Evolutionary conservation across 805 yeast species (phyloP).

Genomic region (Wickerhamomyces sydowiorum): DNA sequence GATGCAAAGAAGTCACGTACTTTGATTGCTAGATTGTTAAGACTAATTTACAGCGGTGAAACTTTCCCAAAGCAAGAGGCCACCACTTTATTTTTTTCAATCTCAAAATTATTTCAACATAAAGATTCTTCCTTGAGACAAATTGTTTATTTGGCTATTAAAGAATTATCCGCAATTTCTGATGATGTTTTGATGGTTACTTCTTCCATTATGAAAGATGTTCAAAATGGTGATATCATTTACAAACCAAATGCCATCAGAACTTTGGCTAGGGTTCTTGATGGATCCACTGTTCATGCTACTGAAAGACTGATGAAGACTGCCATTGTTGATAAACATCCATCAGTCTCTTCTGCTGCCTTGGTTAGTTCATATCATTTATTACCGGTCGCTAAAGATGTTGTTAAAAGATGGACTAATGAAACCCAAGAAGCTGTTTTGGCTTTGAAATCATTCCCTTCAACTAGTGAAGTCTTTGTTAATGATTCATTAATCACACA

Average conservation of each 20-base stretch:
- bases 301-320: constrained; percentile 90
- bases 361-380: constrained; percentile 86
- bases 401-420: constrained; percentile 88
- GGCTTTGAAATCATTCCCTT: constrained; percentile 39
- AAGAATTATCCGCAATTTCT: constrained; percentile 79
- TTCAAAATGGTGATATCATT: constrained; percentile 79
- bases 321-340: constrained; percentile 87
- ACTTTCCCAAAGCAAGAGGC: constrained; percentile 84
- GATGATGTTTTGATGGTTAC: constrained; percentile 97
- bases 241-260: constrained; percentile 95
- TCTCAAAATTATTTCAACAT: constrained; percentile 92
- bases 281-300: constrained; percentile 84
- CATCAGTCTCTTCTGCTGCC: constrained; percentile 89
- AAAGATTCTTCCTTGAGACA: constrained; percentile 85
- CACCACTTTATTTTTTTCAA: constrained; percentile 86
- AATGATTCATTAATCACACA: constrained; percentile 79
- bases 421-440: constrained; percentile 90
- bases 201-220: constrained; percentile 96
- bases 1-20: constrained; percentile 82
- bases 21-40: constrained; percentile 74
- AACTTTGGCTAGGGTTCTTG: constrained; percentile 84
- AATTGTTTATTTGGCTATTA: constrained; percentile 88
- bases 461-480: constrained; percentile 42
- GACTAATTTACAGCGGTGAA: constrained; percentile 82
- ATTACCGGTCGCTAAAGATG: constrained; percentile 83